Conservation (phyloP, 2,329 filamentous ascomycete species). For the Raffaelea ambrosiae region DNA sequence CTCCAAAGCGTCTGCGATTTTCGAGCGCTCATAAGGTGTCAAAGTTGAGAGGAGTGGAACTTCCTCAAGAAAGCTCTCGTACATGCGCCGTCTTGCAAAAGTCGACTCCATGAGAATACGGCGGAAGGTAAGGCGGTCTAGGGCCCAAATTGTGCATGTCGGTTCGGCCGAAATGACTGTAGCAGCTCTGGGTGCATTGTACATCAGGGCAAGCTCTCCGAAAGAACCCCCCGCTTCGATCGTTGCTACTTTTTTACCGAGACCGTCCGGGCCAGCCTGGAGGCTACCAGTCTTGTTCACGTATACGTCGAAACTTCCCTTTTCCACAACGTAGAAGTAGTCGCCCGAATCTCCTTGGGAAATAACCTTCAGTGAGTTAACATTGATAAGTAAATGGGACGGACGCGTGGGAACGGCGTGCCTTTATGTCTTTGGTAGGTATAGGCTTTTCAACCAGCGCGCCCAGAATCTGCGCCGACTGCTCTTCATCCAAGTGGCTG, state of each 20-base stretch:
- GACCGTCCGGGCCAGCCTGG: conserved; percentile 70
- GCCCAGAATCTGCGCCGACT: conserved; percentile 76
- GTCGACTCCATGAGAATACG: conserved; percentile 98
- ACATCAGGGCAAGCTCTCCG: conserved; percentile 95
- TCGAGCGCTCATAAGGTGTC: conserved; percentile 87
- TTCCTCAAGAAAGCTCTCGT: conserved; percentile 92
- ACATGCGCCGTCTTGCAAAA: conserved; percentile 91
- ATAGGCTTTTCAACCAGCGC: conserved; percentile 93
- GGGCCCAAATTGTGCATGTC: conserved; percentile 77
- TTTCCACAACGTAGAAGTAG: conserved; percentile 96
- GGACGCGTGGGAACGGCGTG: conserved; percentile 16
- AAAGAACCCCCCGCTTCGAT: conserved; percentile 89
- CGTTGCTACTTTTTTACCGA: conserved; percentile 72
- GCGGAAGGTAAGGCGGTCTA: conserved; percentile 93
- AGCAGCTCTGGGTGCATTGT: conserved; percentile 91
- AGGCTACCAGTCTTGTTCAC: conserved; percentile 72
- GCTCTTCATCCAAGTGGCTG: conserved; percentile 88
- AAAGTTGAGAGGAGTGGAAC: conserved; percentile 77
- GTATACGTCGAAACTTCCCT: conserved; percentile 81
- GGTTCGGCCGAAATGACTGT: conserved; percentile 80
- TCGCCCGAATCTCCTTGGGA: conserved; percentile 92
- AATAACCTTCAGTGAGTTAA: conserved; percentile 58
- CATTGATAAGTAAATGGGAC: no score
- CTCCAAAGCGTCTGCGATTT: conserved; percentile 94
- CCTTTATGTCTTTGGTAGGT: conserved; percentile 76